phyloP scores from a whole-genome alignment of 495 filamentous ascomycete species.

The Lophium mytilinum region DNA sequence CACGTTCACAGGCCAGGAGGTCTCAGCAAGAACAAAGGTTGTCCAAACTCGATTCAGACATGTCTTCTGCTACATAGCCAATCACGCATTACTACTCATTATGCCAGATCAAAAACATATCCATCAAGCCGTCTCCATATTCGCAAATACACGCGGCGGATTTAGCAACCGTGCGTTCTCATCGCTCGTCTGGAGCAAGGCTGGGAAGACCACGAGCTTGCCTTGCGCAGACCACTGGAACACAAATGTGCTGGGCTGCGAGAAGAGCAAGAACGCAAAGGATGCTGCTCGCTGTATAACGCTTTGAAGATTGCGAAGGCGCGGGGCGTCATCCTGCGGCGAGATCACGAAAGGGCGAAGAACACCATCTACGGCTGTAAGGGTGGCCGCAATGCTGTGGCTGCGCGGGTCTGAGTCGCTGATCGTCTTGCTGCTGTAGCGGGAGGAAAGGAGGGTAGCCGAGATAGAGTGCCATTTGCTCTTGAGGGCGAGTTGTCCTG shows the following conservation, averaged over 20 bases:
- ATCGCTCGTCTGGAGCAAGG: slow-evolving; percentile 24
- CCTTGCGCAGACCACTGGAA: slow-evolving; percentile 22
- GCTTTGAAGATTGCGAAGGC: slow-evolving; percentile 25
- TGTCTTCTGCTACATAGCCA: too few species aligned
- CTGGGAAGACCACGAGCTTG: slow-evolving; percentile 27
- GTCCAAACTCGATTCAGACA: too few species aligned
- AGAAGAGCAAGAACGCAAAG: slow-evolving; percentile 31
- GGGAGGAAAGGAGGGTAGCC: slow-evolving; percentile 19
- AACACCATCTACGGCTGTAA: slow-evolving; percentile 14
- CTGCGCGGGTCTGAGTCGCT: slow-evolving; percentile 2
- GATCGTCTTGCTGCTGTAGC: slow-evolving; percentile 15
- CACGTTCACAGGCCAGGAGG: too few species aligned
- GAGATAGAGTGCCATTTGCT: slow-evolving; percentile 30
- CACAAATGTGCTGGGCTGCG: slow-evolving; percentile 27
- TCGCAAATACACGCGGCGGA: slow-evolving; percentile 5
- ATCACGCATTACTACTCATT: too few species aligned
- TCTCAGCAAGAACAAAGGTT: too few species aligned
- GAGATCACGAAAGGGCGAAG: slow-evolving; percentile 18
- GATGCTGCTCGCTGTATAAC: slow-evolving; percentile 26
- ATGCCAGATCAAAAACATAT: too few species aligned
- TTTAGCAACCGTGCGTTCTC: slow-evolving; percentile 13
- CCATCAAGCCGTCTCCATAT: neutral
- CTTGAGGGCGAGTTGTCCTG: slow-evolving; percentile 15
- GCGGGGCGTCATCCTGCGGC: slow-evolving; percentile 6
- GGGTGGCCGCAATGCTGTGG: slow-evolving; percentile 4